Conservation (phyloP, 192 early-diverging fungal genomes). For the Chytriomyces confervae region DNA sequence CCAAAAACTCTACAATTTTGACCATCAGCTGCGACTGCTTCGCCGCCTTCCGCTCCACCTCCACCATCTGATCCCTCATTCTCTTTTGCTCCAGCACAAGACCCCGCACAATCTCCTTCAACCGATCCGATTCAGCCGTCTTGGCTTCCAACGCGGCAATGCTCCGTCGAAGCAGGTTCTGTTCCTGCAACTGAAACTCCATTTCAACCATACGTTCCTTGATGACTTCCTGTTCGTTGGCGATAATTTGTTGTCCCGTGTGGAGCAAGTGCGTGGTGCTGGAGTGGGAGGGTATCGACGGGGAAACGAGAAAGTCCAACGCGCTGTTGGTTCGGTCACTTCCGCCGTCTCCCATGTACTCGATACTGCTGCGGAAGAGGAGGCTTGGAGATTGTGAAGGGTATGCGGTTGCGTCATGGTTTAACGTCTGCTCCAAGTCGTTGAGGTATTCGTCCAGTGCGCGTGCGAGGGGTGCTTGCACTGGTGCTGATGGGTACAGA, state of each 20-base stretch:
- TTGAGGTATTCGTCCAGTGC: neutral
- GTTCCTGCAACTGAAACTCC: slow-evolving; percentile 1
- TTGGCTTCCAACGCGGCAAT: neutral
- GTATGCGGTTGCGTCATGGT: neutral
- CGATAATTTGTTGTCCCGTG: neutral
- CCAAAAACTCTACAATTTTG: neutral
- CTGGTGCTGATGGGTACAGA: neutral
- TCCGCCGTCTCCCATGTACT: neutral
- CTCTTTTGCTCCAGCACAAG: neutral
- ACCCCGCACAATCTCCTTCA: neutral
- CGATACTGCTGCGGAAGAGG: neutral
- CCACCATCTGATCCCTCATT: neutral
- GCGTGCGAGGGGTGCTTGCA: neutral
- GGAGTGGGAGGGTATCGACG: neutral
- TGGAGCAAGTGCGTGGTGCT: neutral
- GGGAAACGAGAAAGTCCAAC: neutral
- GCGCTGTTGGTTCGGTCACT: neutral
- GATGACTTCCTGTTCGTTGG: neutral
- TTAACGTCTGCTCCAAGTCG: neutral
- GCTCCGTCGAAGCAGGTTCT: neutral
- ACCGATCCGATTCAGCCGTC: neutral
- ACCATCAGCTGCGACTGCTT: slow-evolving; percentile 4
- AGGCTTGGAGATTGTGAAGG: neutral
- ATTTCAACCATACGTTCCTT: neutral
- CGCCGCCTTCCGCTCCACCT: neutral